These are phyloP conservation scores for Candolleomyces aberdarensis DNA, from an alignment of 768 basidiomycete genomes.

Conservation along the genomic window DNA sequence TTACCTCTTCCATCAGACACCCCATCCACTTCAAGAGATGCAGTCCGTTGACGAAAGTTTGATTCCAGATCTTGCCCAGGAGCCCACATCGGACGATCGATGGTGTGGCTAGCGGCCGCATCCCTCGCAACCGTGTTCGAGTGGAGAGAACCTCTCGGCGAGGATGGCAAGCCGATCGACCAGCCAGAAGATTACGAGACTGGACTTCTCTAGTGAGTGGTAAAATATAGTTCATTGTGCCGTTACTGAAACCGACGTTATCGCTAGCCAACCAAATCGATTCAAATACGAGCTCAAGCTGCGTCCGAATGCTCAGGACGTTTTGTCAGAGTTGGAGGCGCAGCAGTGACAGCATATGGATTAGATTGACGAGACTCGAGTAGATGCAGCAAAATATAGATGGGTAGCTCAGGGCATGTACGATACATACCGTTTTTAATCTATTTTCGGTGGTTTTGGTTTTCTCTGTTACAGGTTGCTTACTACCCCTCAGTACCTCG, in stretches of 20 bases:
- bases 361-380: too few relatives aligned
- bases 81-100: neutral
- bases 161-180: constrained; percentile 3
- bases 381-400: too few relatives aligned
- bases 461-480: too few relatives aligned
- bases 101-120: constrained; percentile 2
- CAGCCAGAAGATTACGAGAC: neutral
- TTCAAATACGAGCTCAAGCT: constrained; percentile 1
- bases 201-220: neutral
- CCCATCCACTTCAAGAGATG: neutral
- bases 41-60: neutral
- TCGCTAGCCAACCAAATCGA: neutral
- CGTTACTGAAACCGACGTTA: neutral
- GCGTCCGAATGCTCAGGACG: neutral
- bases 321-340: too few relatives aligned
- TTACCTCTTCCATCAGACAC: neutral
- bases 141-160: constrained; percentile 1
- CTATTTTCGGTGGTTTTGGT: too few relatives aligned
- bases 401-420: too few relatives aligned
- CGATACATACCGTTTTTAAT: too few relatives aligned
- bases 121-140: constrained; percentile 8
- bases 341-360: too few relatives aligned
- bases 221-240: neutral
- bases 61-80: constrained; percentile 4
- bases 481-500: too few relatives aligned